Evolutionary conservation across 257 asterid genomes (phyloP).

Genomic region (Capsicum pubescens): DNA sequence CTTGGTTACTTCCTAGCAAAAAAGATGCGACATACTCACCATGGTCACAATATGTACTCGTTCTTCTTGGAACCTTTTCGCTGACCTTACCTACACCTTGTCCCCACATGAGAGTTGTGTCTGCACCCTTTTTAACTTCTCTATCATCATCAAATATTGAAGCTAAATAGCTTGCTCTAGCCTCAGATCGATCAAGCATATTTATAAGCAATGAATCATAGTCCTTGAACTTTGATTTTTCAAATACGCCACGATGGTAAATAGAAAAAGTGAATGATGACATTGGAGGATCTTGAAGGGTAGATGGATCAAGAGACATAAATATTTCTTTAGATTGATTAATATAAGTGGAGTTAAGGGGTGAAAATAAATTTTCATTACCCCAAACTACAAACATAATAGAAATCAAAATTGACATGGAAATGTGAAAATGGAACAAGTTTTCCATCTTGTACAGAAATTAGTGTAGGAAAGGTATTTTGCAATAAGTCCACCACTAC

Average conservation of each 20-base stretch:
- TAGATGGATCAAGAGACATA: constrained; percentile 22
- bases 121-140: background rate
- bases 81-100: background rate
- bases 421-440: background rate
- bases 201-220: background rate
- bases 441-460: background rate
- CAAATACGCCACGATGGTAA: background rate
- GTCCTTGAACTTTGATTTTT: background rate
- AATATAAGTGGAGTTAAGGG: background rate
- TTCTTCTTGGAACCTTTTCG: background rate
- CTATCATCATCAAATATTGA: background rate
- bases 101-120: background rate
- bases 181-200: background rate
- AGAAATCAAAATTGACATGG: background rate
- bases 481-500: background rate
- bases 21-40: constrained; percentile 1
- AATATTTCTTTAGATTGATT: background rate
- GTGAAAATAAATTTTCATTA: background rate
- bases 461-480: background rate
- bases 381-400: background rate
- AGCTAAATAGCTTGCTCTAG: background rate
- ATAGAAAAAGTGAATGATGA: background rate
- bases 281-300: background rate
- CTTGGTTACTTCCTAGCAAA: background rate
- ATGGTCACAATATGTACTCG: background rate